Conservation (phyloP, 179 eudicot species). For the Heliamphora pulchella region DNA sequence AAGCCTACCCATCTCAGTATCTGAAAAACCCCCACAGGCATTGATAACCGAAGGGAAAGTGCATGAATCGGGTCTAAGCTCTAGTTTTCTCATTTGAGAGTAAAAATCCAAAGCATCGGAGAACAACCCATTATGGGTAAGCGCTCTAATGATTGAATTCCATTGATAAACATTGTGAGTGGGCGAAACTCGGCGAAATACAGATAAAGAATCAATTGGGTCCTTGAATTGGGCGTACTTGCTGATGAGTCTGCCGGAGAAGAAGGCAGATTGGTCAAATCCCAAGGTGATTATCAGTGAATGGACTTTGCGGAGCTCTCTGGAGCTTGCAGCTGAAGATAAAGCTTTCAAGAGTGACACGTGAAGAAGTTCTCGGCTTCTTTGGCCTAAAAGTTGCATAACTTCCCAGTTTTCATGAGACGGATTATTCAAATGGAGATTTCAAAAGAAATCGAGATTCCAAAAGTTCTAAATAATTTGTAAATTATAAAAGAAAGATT, state of each 20-base stretch:
- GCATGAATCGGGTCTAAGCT: conserved; percentile 30
- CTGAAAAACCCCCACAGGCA: conserved; percentile 32
- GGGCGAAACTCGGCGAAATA: conserved; percentile 22
- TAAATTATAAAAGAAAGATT: too few relatives aligned
- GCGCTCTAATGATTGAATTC: conserved; percentile 44
- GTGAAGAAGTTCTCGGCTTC: conserved; percentile 16
- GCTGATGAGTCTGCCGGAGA: conserved; percentile 37
- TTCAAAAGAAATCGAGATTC: too few relatives aligned
- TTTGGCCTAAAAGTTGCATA: conserved; percentile 9
- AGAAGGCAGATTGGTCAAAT: conserved; percentile 24
- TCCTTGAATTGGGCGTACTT: conserved; percentile 34
- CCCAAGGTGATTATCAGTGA: conserved; percentile 30
- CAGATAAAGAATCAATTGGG: conserved; percentile 20
- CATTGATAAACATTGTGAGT: conserved; percentile 23
- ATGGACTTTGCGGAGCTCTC: conserved; percentile 33
- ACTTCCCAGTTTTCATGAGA: conserved; percentile 18
- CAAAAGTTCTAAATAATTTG: too few relatives aligned
- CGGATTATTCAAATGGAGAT: too few relatives aligned
- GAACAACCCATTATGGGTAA: conserved; percentile 34
- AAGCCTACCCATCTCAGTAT: conserved; percentile 22
- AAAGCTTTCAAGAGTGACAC: conserved; percentile 27
- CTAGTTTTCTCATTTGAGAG: conserved; percentile 25
- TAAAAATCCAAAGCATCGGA: conserved; percentile 33
- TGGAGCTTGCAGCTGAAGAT: conserved; percentile 16
- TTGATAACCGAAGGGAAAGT: conserved; percentile 49